Evolutionary conservation across 495 filamentous ascomycete genomes (phyloP).

Genomic region (Penicillium egyptiacum): DNA sequence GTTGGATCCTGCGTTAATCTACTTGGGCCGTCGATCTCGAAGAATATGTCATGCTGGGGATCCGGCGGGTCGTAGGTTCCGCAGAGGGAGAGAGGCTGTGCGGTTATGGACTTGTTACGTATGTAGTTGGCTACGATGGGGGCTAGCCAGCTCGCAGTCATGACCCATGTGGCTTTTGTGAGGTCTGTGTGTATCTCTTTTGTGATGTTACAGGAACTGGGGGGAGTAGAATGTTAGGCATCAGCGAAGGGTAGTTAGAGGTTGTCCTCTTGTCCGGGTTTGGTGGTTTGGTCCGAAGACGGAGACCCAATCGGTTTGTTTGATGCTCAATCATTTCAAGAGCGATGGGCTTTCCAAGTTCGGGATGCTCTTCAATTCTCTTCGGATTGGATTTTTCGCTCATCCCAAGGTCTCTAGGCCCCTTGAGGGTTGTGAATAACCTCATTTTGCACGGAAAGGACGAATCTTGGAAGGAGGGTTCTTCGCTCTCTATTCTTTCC

Average conservation of each 20-base stretch:
- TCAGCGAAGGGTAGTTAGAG: neutral
- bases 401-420: too few species aligned
- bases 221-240: neutral
- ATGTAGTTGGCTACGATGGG: neutral
- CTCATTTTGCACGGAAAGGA: too few species aligned
- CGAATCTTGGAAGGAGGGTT: too few species aligned
- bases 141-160: neutral
- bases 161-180: constrained; percentile 1
- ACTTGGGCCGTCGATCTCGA: neutral
- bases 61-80: too few species aligned
- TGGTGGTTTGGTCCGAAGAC: neutral
- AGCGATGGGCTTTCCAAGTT: neutral
- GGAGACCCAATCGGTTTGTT: neutral
- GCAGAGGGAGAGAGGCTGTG: neutral
- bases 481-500: too few species aligned
- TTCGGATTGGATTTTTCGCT: neutral
- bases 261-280: neutral
- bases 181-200: neutral
- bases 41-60: neutral
- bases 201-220: neutral
- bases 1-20: neutral
- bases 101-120: neutral
- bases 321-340: neutral
- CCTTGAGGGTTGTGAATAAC: too few species aligned
- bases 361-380: neutral